Conservation (phyloP, 108 stramenopile species). For the Conticribra guillardii region DNA sequence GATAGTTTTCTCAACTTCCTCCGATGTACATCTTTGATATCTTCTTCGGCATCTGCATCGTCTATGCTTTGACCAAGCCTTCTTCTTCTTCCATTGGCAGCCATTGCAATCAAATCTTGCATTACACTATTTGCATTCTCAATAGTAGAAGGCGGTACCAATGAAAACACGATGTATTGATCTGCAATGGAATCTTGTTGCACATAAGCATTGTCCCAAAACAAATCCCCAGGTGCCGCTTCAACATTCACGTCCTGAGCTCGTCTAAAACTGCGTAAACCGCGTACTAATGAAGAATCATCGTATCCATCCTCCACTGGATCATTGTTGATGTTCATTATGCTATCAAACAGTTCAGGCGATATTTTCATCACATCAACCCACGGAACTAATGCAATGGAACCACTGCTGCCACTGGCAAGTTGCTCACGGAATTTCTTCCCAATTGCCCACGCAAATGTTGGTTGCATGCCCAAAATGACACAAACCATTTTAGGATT, state of each 20-base stretch:
- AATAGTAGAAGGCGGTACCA: slow-evolving; percentile 15
- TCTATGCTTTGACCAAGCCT: background rate
- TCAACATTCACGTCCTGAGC: background rate
- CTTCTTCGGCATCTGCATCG: background rate
- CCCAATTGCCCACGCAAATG: slow-evolving; percentile 13
- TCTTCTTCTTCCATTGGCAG: slow-evolving; percentile 11
- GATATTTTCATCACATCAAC: slow-evolving; percentile 35
- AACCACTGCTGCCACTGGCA: too few species aligned
- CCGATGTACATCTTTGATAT: background rate
- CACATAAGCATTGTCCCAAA: background rate
- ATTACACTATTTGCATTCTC: slow-evolving; percentile 22
- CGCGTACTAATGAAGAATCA: background rate
- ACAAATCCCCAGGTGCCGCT: background rate
- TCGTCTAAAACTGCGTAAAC: slow-evolving; percentile 18
- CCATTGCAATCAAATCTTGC: slow-evolving; percentile 22
- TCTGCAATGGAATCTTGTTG: background rate
- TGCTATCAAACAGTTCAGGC: slow-evolving; percentile 18
- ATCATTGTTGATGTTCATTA: slow-evolving; percentile 1
- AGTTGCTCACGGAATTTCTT: background rate
- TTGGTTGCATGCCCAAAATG: slow-evolving; percentile 25
- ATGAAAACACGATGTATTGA: slow-evolving; percentile 24
- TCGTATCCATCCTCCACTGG: background rate
- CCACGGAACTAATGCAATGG: slow-evolving; percentile 15
- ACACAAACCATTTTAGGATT: slow-evolving; percentile 17
- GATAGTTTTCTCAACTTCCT: background rate